Percentiles rank a stretch among this genome's conserved stretches.
These are phyloP conservation scores for Serendipita sp. DNA, from an alignment of 768 basidiomycete species.

Conservation along the genomic window DNA sequence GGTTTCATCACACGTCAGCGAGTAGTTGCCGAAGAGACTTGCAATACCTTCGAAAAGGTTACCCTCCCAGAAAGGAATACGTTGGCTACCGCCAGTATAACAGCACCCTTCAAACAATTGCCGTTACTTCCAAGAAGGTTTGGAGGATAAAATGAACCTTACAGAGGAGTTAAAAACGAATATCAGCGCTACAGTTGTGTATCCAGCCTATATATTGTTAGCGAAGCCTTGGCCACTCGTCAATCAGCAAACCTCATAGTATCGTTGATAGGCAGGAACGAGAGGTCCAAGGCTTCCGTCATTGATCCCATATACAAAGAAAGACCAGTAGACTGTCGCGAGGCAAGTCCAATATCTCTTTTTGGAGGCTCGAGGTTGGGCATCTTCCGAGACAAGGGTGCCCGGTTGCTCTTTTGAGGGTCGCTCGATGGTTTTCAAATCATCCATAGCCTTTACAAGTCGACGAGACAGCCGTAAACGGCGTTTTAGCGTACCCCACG, in stretches of 20 bases:
- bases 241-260: not conserved
- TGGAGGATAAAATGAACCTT: conserved; percentile 11
- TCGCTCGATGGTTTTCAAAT: no score
- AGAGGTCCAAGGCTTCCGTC: not conserved
- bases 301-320: conserved; percentile 1
- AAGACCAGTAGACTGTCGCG: not conserved
- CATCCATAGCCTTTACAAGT: no score
- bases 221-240: not conserved
- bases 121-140: not conserved
- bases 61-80: not conserved
- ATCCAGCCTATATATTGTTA: conserved; percentile 22
- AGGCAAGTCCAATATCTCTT: not conserved
- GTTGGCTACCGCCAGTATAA: not conserved
- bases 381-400: no score
- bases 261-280: not conserved
- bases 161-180: conserved; percentile 29
- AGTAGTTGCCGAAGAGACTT: not conserved
- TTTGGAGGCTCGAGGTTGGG: not conserved
- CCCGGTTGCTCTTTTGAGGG: no score
- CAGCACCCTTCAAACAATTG: not conserved
- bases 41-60: not conserved
- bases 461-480: no score
- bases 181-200: conserved; percentile 27
- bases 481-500: no score
- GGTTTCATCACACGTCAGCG: no score